phyloP scores from a whole-genome alignment of 768 basidiomycete species.

The Leucocoprinus leucothites region DNA sequence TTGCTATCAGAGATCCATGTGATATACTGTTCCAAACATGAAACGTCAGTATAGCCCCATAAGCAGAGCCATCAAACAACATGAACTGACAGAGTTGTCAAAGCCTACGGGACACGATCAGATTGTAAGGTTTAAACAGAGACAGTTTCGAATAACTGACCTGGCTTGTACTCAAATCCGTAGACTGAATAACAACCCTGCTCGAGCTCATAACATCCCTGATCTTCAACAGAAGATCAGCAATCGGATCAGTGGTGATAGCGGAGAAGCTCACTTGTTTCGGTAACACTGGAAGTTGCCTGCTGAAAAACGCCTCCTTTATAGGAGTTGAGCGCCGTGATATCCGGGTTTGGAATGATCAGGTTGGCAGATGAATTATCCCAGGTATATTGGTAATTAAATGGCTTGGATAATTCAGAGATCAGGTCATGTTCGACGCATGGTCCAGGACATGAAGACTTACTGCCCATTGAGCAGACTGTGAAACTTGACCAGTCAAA shows the following conservation, averaged over 20 bases:
- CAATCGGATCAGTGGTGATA: not conserved
- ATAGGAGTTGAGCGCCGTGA: constrained; percentile 60
- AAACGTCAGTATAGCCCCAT: not conserved
- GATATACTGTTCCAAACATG: constrained; percentile 56
- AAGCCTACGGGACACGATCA: constrained; percentile 30
- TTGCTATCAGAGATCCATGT: constrained; percentile 68
- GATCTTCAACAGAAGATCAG: constrained; percentile 38
- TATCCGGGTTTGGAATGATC: constrained; percentile 49
- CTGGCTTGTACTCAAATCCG: constrained; percentile 81
- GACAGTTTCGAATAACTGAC: constrained; percentile 22
- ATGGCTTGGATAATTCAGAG: constrained; percentile 48
- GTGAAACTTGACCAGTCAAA: constrained; percentile 61
- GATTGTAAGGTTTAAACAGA: not conserved
- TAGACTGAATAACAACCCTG: constrained; percentile 62
- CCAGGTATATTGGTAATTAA: constrained; percentile 73
- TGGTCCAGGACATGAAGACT: constrained; percentile 24
- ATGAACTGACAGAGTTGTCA: constrained; percentile 45
- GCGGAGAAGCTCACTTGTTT: constrained; percentile 41
- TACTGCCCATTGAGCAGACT: constrained; percentile 81
- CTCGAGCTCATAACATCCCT: constrained; percentile 61
- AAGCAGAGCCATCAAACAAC: not conserved
- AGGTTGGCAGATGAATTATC: constrained; percentile 59
- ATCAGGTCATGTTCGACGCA: constrained; percentile 2
- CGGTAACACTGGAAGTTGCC: constrained; percentile 68
- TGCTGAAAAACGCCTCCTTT: constrained; percentile 81